Base-by-base conservation (phyloP, 78 protist species). In the Dictyostelium intermedium region DNA sequence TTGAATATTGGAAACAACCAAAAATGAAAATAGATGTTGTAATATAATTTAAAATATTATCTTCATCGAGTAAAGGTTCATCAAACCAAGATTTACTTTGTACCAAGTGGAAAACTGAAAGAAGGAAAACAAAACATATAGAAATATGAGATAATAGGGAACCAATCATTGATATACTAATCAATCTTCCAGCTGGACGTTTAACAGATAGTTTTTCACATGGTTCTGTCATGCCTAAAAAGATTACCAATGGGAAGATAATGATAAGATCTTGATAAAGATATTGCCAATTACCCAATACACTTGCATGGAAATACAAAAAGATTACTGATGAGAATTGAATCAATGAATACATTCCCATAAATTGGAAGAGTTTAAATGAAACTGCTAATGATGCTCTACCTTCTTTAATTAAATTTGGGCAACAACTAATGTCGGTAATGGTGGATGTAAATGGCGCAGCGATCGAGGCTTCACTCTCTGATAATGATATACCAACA, bases 391-490 rank as follows among this genome's bases (percentile, higher is more conserved):
- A 96, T n/a, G 99, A 95, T 45, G 99, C 97, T 32, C 99, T 91
- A 14, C 99, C 99, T 81, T 98, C 98, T 96, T 61, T 86, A 11
- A 95, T 60, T 4, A 94, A 16, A 0, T 14, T 43, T 84, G 91
- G 84, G 11, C 34, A 80, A 85, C 89, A 74, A 37, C 77, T 6
- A 16, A 98, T 47, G 35, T 80, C 43, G 61, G 98, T 80, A 35
- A 47, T 25, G 35, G 94, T 97, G 14, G 99, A 91, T 14, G 99
- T 99, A 89, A 99, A 99, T 9, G 99, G 99, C 3, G 99, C 91
- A 32, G 99, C 99, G 7, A 99, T 95, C 4, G 99, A 97, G 9
- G 99, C 99, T 61, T 99, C 99, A 5, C 81, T 73, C 6, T 81
- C 61, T 2, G 92, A 99, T 97, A 23, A 97, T 77, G 95, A 93